Base-by-base conservation (phyloP, 306 rosid species). In the Trifolium repens region DNA sequence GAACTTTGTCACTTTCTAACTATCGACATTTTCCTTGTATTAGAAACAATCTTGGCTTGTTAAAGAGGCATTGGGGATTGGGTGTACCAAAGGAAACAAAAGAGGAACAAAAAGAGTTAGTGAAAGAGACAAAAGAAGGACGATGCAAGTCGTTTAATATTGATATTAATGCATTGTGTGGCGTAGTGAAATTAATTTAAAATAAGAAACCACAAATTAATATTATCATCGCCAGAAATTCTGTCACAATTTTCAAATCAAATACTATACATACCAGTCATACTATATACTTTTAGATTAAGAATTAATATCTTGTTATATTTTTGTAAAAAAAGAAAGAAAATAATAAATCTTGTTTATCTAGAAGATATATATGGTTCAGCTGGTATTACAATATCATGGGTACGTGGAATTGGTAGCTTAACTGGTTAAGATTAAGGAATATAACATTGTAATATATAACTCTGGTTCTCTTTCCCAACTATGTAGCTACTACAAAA, bases 181-280 rank as follows among this genome's bases (percentile, higher is more conserved):
- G 9, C 67, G 82, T 84, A 79, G 82, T 84, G 84, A 69, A 88
- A 77, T 61, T 77, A 85, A 49, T 61, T 42, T 14, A 74, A 71
- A 68, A 83, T 65, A 22, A 22, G 24, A 73, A 77, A 78, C 81
- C 89, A 71, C 34, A 55, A 55, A 82, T 69, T 70, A 69, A 53
- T 74, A 82, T 86, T 79, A 74, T 87, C 16, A 5, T 22, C 24
- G 24, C 78, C 80, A 64, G 71, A 47, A 75, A 75, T 80, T 78
- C 40, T 84, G 91, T 84, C 91, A 84, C 75, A 61, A 61, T 58
- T 58, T 58, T 58, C 32, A 55, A 5, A 26, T 58, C 8, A 27
- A 5, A 11, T 13, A 50, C 46, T 42, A 32, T 42, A 10, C 47
- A 7, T 40, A 8, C 44, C 0, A 42, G 47, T 47, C 54, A 47